A percentile compares a stretch with the other conserved stretches of the same genome.
These are phyloP conservation scores for Suillus subaureus DNA, from an alignment of 768 basidiomycete genomes.

Conservation along the genomic window DNA sequence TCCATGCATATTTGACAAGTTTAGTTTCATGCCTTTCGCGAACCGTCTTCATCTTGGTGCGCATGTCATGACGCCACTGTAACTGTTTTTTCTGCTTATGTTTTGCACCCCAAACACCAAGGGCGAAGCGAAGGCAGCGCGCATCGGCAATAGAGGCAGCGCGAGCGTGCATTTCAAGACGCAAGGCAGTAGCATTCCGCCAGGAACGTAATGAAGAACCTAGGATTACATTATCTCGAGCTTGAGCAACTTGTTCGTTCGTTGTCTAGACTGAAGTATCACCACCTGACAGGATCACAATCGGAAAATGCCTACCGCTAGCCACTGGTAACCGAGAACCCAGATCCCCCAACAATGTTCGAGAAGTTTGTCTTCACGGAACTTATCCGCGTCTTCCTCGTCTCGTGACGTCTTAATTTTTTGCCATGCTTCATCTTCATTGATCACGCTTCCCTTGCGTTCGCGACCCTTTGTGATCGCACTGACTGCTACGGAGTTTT, in stretches of 20 bases:
- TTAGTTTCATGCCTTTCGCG: conserved; percentile 57
- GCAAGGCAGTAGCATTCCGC: conserved; percentile 45
- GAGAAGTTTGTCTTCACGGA: conserved; percentile 61
- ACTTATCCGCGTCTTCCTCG: conserved; percentile 71
- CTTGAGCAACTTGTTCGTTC: conserved; percentile 64
- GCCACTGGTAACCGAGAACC: conserved; percentile 72
- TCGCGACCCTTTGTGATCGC: conserved; percentile 31
- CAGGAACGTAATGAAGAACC: conserved; percentile 63
- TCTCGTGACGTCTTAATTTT: conserved; percentile 71
- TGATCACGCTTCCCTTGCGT: conserved; percentile 52
- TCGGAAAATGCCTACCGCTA: conserved; percentile 53
- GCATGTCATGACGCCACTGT: conserved; percentile 72
- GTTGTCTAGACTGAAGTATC: conserved; percentile 57
- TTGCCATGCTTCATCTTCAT: conserved; percentile 79
- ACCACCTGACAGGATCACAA: conserved; percentile 19
- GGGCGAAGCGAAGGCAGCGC: conserved; percentile 43
- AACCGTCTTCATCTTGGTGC: conserved; percentile 63
- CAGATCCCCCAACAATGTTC: conserved; percentile 79
- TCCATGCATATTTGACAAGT: conserved; percentile 61
- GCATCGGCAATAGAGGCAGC: conserved; percentile 47
- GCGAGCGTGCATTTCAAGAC: conserved; percentile 42
- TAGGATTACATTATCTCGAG: conserved; percentile 66
- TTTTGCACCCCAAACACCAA: conserved; percentile 56
- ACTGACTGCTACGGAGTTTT: conserved; percentile 25
- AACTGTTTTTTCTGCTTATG: conserved; percentile 57